A percentile compares a stretch with the other conserved stretches of the same genome.
Conservation (phyloP, 345 rosid species). For the Theobroma cacao region DNA sequence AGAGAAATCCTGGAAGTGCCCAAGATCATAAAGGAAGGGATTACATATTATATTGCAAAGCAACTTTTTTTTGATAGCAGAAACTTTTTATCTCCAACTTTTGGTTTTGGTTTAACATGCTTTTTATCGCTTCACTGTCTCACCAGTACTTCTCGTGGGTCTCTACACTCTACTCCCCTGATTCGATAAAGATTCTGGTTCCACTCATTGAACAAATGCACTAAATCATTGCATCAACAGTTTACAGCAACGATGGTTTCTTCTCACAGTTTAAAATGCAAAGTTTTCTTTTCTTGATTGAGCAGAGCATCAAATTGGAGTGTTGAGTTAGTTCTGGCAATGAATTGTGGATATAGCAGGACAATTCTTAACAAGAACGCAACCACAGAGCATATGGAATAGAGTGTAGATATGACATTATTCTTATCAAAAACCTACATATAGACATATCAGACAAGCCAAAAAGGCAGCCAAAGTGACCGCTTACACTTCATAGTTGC, state of each 20-base stretch:
- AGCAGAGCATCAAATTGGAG: background rate
- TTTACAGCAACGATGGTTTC: background rate
- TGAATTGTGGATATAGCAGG: too few species aligned
- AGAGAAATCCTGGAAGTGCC: background rate
- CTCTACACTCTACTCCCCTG: background rate
- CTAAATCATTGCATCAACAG: background rate
- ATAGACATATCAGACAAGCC: too few species aligned
- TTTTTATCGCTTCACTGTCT: background rate
- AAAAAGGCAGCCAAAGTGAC: too few species aligned
- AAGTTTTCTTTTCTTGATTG: too few species aligned
- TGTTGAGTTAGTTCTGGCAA: background rate
- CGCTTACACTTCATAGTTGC: too few species aligned
- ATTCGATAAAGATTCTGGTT: background rate
- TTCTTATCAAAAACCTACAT: too few species aligned
- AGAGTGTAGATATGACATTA: too few species aligned
- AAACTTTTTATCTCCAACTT: conserved; percentile 7
- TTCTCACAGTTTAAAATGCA: too few species aligned
- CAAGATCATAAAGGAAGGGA: background rate
- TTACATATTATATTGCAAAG: background rate
- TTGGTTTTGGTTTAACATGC: background rate
- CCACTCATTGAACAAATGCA: background rate
- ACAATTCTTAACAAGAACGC: too few species aligned
- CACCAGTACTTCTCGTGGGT: conserved; percentile 6
- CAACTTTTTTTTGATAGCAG: background rate
- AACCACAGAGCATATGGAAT: too few species aligned